phyloP scores from a whole-genome alignment of 2,329 filamentous ascomycete genomes.

The Alternaria sp. region DNA sequence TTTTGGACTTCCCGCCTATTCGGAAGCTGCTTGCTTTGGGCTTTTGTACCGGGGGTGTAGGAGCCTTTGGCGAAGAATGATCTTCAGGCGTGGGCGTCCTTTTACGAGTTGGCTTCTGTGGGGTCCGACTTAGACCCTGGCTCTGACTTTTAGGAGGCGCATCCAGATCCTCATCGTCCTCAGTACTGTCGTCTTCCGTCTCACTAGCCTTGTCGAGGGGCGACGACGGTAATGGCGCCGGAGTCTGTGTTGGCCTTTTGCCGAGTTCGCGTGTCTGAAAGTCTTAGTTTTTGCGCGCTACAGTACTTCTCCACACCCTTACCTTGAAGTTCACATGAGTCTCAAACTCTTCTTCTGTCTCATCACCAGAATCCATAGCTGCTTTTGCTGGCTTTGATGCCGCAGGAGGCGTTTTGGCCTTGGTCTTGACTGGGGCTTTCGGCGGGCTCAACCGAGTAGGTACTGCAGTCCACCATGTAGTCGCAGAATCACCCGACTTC shows the following conservation, averaged over 20 bases:
- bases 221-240: background rate
- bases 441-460: slow-evolving; percentile 13
- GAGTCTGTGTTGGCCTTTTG: background rate
- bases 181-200: background rate
- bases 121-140: slow-evolving; percentile 3
- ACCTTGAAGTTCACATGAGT: slow-evolving; percentile 43
- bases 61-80: background rate
- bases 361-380: slow-evolving; percentile 30
- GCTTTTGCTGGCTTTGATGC: slow-evolving; percentile 5
- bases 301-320: background rate
- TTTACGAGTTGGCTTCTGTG: background rate
- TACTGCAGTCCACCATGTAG: slow-evolving; percentile 31
- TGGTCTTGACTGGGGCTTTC: slow-evolving; percentile 17
- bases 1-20: slow-evolving; percentile 37
- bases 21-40: slow-evolving; percentile 32
- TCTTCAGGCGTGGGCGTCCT: slow-evolving; percentile 12
- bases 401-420: slow-evolving; percentile 7
- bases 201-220: background rate
- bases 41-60: slow-evolving; percentile 10
- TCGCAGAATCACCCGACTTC: slow-evolving; percentile 18
- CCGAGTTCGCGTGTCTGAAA: slow-evolving; percentile 18
- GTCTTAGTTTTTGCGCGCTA: background rate
- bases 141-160: slow-evolving; percentile 29
- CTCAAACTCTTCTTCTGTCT: slow-evolving; percentile 47
- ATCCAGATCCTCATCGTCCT: slow-evolving; percentile 49